Conservation (phyloP, 2,329 filamentous ascomycete genomes). For the Albifimbria verrucaria region DNA sequence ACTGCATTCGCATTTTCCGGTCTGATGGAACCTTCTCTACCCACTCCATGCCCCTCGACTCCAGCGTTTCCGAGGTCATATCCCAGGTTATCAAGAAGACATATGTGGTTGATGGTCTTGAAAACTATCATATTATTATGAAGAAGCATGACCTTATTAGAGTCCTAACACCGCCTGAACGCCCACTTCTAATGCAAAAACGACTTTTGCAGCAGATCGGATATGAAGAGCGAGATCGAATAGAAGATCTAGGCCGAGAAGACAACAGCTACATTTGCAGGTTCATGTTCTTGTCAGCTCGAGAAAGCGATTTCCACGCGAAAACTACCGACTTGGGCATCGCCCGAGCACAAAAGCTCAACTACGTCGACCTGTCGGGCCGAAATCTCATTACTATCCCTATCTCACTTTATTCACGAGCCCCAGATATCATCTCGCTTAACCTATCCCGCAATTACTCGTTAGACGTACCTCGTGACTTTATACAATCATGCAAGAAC, state of each 20-base stretch:
- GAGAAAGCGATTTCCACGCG: slow-evolving; percentile 76
- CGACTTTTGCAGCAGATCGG: slow-evolving; percentile 85
- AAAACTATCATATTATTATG: slow-evolving; percentile 94
- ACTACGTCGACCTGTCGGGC: slow-evolving; percentile 86
- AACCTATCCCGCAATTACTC: slow-evolving; percentile 92
- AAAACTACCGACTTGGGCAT: slow-evolving; percentile 72
- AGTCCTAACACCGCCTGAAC: slow-evolving; percentile 73
- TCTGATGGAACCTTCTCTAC: slow-evolving; percentile 93
- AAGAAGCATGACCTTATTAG: slow-evolving; percentile 87
- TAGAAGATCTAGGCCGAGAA: slow-evolving; percentile 92
- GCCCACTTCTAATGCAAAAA: slow-evolving; percentile 89
- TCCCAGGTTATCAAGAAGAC: slow-evolving; percentile 93
- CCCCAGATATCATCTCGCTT: slow-evolving; percentile 87
- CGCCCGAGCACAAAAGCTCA: slow-evolving; percentile 83
- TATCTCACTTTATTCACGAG: slow-evolving; percentile 88
- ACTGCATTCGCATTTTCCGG: slow-evolving; percentile 93
- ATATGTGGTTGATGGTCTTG: slow-evolving; percentile 81
- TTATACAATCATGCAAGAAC: slow-evolving; percentile 89
- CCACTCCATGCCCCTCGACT: slow-evolving; percentile 77
- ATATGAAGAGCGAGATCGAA: slow-evolving; percentile 78
- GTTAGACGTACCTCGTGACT: slow-evolving; percentile 90
- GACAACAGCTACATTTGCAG: slow-evolving; percentile 97
- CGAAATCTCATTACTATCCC: slow-evolving; percentile 93
- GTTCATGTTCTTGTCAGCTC: slow-evolving; percentile 89
- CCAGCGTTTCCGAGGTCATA: slow-evolving; percentile 83